Base-by-base conservation (phyloP, 768 basidiomycete genomes). In the Trametes coccinea region DNA sequence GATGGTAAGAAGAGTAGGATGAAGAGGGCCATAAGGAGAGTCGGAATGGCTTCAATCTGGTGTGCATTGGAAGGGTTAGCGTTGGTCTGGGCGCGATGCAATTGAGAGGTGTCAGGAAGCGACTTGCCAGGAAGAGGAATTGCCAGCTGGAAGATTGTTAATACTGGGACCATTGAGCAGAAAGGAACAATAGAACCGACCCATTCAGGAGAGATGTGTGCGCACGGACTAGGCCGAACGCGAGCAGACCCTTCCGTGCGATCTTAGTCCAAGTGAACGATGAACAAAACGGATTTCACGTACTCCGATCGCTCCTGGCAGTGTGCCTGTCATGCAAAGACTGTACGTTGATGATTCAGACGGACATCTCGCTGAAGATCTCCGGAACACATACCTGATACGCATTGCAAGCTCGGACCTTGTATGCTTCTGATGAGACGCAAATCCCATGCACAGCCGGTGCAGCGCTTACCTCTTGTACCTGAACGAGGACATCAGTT, bases 21-120 rank as follows among this genome's bases (percentile, higher is more conserved):
- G 61, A 75, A 70, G 48, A 74, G 41, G 0, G 80, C 82, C 83
- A 85, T 83, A 49, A 83, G 67, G 13, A 84, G 56, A 0, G 82
- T 83, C 9, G 84, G 84, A 34, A 85, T 82, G 7, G 78, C 84
- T 65, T 85, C 83, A 46, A 85, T 78, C 83, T 84, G 56, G 11
- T 14, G 7, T 40, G 22, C 2, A 7, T 13, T 47, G 17, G 14
- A 22, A 5, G 37, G 10, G 46, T 53, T 37, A 29, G 16, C 14
- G 31, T 17, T 30, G 6, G 6, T 5, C n/a, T 22, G 4, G 16
- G 22, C 22, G 22, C 22, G 22, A 22, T 22, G 22, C 22, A 22
- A 22, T 22, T 22, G 22, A 22, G 22, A 22, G 22, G 22, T 22
- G 22, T 22, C 22, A 22, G 22, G 22, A 22, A 22, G 22, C 11